Conservation (phyloP, 352 stramenopile genomes). For the Phytophthora colocasiae region DNA sequence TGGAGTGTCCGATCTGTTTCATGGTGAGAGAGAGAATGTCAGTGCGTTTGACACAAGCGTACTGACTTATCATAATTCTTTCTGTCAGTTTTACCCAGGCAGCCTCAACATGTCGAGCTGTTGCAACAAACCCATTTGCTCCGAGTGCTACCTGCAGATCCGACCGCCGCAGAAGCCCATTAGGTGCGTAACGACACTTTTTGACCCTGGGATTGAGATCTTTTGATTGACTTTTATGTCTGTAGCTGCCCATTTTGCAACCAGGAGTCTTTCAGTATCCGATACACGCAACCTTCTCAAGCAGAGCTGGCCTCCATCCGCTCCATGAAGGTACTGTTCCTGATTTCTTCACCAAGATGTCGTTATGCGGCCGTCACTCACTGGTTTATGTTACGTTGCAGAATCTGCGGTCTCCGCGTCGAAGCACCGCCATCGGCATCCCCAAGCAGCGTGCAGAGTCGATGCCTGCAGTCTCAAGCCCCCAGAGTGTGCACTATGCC, state of each 20-base stretch:
- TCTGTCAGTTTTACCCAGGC: constrained; percentile 60
- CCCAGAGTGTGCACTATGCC: constrained; percentile 52
- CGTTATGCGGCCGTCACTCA: constrained; percentile 10
- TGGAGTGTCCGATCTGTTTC: constrained; percentile 89
- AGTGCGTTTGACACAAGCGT: constrained; percentile 2
- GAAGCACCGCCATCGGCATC: constrained; percentile 48
- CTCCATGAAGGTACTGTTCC: constrained; percentile 39
- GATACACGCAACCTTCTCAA: constrained; percentile 53
- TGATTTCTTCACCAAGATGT: constrained; percentile 2
- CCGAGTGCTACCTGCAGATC: constrained; percentile 75
- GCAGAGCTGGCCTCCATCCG: constrained; percentile 58
- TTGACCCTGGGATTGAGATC: neutral
- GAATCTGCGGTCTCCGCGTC: constrained; percentile 36
- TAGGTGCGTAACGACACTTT: constrained; percentile 37
- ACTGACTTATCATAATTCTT: constrained; percentile 16
- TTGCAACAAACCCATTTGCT: constrained; percentile 80
- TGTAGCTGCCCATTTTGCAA: constrained; percentile 87
- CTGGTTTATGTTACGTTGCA: constrained; percentile 28
- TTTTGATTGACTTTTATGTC: constrained; percentile 3
- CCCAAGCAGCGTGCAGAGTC: constrained; percentile 26
- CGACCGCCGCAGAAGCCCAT: constrained; percentile 58
- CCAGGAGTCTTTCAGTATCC: constrained; percentile 61
- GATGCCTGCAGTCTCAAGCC: constrained; percentile 12
- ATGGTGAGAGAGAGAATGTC: constrained; percentile 45
- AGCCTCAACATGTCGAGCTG: constrained; percentile 67